These are phyloP conservation scores for Yarrowia sp. DNA, from an alignment of 805 yeast species.

Conservation along the genomic window DNA sequence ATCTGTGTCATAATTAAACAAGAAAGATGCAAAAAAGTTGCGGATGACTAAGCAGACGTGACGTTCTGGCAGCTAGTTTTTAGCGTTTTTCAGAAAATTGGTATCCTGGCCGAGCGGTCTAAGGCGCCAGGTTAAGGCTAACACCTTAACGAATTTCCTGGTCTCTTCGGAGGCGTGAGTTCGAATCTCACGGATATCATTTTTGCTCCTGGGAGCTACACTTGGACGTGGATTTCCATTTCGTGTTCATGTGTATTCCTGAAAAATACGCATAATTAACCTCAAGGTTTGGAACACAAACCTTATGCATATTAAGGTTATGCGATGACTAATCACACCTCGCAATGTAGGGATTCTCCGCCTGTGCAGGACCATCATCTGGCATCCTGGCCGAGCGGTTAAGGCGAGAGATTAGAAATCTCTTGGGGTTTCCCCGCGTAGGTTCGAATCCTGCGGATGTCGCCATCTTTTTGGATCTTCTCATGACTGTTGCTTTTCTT, in stretches of 20 bases:
- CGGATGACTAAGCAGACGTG: background rate
- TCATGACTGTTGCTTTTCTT: too few species aligned
- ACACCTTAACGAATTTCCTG: slow-evolving; percentile 34
- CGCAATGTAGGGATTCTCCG: background rate
- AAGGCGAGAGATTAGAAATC: slow-evolving; percentile 35
- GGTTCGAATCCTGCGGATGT: slow-evolving; percentile 36
- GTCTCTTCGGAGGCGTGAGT: slow-evolving; percentile 40
- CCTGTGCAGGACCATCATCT: background rate
- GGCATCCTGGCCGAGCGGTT: slow-evolving; percentile 36
- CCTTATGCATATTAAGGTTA: too few species aligned
- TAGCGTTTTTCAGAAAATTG: background rate
- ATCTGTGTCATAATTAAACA: too few species aligned
- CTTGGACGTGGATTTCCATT: background rate
- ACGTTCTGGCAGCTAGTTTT: too few species aligned
- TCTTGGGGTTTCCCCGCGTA: slow-evolving; percentile 36
- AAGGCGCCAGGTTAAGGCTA: slow-evolving; percentile 40
- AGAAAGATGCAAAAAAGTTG: background rate
- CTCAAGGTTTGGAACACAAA: too few species aligned
- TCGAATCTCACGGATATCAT: slow-evolving; percentile 38
- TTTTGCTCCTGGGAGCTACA: background rate
- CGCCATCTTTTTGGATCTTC: slow-evolving; percentile 11
- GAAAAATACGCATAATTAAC: too few species aligned
- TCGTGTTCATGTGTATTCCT: too few species aligned
- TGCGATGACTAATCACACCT: background rate
- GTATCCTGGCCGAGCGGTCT: slow-evolving; percentile 39